Evolutionary conservation across 805 yeast species (phyloP).

Genomic region (Priceomyces castillae): DNA sequence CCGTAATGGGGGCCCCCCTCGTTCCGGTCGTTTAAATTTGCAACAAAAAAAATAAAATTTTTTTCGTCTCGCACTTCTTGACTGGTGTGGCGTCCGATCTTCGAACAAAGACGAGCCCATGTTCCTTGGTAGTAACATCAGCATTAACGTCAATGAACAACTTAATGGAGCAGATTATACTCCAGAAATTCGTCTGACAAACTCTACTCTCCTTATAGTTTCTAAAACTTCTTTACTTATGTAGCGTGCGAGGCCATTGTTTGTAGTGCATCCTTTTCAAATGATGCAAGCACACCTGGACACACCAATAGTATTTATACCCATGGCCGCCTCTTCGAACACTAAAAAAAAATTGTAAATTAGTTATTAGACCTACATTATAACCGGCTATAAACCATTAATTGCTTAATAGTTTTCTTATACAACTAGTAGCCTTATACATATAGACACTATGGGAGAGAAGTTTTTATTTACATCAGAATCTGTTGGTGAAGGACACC

Average conservation of each 20-base stretch:
- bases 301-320: neutral
- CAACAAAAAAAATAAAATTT: neutral
- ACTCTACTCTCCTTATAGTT: too few species aligned
- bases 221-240: neutral
- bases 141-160: too few species aligned
- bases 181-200: too few species aligned
- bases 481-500: constrained; percentile 94
- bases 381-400: neutral
- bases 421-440: too few species aligned
- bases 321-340: neutral
- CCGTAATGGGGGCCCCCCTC: too few species aligned
- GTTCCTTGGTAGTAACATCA: too few species aligned
- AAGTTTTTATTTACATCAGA: constrained; percentile 73
- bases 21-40: neutral
- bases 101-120: too few species aligned
- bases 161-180: too few species aligned
- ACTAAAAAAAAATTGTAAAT: neutral
- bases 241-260: neutral
- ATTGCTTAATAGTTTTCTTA: constrained; percentile 1
- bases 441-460: constrained; percentile 17
- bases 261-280: neutral
- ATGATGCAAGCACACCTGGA: constrained; percentile 1
- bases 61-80: neutral
- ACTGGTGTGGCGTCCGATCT: neutral
- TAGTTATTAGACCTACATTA: neutral